Evolutionary conservation across 164 flowering plant species (phyloP), one percentile per base, ranked within the genome.

Genomic region (Vitis labrusca): DNA sequence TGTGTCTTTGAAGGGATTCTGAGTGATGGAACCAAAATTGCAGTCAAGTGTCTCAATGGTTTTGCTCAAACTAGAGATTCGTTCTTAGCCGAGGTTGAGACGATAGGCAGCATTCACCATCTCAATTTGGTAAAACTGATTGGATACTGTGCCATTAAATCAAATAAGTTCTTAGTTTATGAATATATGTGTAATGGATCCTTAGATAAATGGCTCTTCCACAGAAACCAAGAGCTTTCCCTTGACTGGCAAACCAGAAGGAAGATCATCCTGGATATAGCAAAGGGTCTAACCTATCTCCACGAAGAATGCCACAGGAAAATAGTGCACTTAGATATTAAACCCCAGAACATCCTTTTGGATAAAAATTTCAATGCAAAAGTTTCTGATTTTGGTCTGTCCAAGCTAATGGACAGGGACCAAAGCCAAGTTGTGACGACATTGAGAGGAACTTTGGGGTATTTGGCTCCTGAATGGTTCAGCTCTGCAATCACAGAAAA

Each of bases 301-400:
- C 58, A 55, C 27, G 58, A 55, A 55, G 58, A 55, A 15, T 55
- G 58, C 17, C 58, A 69, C 3, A 37, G 23, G 17, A 69, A 58
- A 30, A 69, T 69, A 15, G 15, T 55, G 0, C 27, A 55, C 58
- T 55, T 55, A 6, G 44, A 37, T 0, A 37, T 37, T 37, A 37
- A 37, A 37, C 44, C 44, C 44, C 44, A 37, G 7, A 37, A 37
- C 7, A 37, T 37, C 44, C 44, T 37, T 37, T 37, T 37, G 44
- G 44, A 37, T 37, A 3, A 8, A 55, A 2, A 55, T 15, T 17
- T 55, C 58, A 55, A 15, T 58, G 10, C 23, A 23, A 68, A 76
- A 50, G 71, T 76, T 53, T 67, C 79, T 37, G 76, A 74, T 59
- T 77, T 77, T 53, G 77, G 77, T 9, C n/a, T 74, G 27, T 51